Conservation (phyloP, 305 asterid genomes). For the Fraxinus ornus region DNA sequence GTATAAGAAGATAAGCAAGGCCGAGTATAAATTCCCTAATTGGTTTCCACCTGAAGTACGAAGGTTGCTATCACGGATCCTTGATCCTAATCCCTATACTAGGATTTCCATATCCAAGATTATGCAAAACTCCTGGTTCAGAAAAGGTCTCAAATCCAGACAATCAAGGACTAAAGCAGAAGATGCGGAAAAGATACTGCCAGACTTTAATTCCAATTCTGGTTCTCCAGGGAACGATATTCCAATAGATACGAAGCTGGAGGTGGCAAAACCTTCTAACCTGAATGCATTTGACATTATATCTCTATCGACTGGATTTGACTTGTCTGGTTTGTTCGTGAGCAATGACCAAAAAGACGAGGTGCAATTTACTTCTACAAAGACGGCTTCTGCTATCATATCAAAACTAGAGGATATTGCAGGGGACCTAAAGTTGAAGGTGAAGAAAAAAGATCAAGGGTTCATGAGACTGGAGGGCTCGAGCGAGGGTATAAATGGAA, state of each 20-base stretch:
- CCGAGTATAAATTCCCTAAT: conserved; percentile 36
- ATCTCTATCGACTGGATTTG: conserved; percentile 62
- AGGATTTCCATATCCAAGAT: conserved; percentile 38
- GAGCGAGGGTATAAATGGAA: conserved; percentile 25
- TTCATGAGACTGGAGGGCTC: conserved; percentile 40
- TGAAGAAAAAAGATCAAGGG: conserved; percentile 46
- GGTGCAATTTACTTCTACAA: conserved; percentile 49
- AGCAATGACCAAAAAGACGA: conserved; percentile 53
- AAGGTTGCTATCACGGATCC: conserved; percentile 30
- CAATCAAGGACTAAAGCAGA: conserved; percentile 1
- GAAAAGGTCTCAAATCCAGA: conserved; percentile 23
- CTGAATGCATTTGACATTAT: conserved; percentile 42
- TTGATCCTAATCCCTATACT: conserved; percentile 39
- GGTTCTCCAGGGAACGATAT: conserved; percentile 8
- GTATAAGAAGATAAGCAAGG: conserved; percentile 40
- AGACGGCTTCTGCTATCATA: conserved; percentile 37
- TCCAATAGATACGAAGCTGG: conserved; percentile 16
- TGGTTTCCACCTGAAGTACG: conserved; percentile 39
- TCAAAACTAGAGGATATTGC: conserved; percentile 50
- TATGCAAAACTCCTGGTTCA: conserved; percentile 42
- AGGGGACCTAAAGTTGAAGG: conserved; percentile 31
- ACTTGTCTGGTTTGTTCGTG: conserved; percentile 64
- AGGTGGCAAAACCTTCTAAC: conserved; percentile 5
- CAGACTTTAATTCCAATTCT: neutral
- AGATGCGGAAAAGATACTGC: conserved; percentile 7